Percentiles rank a stretch among this genome's conserved stretches.
These are phyloP conservation scores for Phialemoniopsis sp. DNA, from an alignment of 2,329 filamentous ascomycete species.

Conservation along the genomic window DNA sequence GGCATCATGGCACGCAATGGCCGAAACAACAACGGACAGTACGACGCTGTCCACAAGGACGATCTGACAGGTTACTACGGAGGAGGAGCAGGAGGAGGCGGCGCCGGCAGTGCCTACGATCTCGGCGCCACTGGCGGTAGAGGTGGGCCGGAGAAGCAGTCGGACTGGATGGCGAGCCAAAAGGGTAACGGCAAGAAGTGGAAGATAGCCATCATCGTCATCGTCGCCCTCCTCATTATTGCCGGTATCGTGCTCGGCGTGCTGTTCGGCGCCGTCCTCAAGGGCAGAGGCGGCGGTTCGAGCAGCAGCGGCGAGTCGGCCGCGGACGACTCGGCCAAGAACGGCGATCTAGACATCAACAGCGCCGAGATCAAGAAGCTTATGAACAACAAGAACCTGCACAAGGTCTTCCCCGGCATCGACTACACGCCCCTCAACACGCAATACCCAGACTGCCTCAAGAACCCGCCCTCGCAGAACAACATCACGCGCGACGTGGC, in stretches of 20 bases:
- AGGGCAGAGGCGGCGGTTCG: conserved; percentile 40
- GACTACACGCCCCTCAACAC: conserved; percentile 92
- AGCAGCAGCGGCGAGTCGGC: conserved; percentile 33
- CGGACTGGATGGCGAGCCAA: conserved; percentile 58
- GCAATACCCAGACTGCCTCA: conserved; percentile 81
- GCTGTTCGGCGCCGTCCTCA: conserved; percentile 67
- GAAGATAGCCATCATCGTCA: conserved; percentile 63
- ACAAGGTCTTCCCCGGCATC: conserved; percentile 92
- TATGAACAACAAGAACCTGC: conserved; percentile 74
- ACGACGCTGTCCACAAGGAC: conserved; percentile 46
- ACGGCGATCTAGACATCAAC: conserved; percentile 69
- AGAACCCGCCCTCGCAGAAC: conserved; percentile 80
- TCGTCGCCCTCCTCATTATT: conserved; percentile 62
- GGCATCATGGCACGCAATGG: conserved; percentile 32
- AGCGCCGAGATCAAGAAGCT: conserved; percentile 72
- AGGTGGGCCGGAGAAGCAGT: conserved; percentile 50
- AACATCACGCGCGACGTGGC: conserved; percentile 91
- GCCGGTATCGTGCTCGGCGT: conserved; percentile 71
- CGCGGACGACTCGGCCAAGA: conserved; percentile 52
- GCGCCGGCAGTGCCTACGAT: conserved; percentile 24
- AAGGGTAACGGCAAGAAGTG: conserved; percentile 59
- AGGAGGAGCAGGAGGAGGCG: conserved; percentile 20
- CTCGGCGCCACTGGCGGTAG: conserved; percentile 12
- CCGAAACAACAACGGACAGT: conserved; percentile 36
- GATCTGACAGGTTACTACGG: conserved; percentile 19